Evolutionary conservation across 805 yeast genomes (phyloP), one percentile per base, ranked within the genome.

Genomic region (Barnettozyma californica): DNA sequence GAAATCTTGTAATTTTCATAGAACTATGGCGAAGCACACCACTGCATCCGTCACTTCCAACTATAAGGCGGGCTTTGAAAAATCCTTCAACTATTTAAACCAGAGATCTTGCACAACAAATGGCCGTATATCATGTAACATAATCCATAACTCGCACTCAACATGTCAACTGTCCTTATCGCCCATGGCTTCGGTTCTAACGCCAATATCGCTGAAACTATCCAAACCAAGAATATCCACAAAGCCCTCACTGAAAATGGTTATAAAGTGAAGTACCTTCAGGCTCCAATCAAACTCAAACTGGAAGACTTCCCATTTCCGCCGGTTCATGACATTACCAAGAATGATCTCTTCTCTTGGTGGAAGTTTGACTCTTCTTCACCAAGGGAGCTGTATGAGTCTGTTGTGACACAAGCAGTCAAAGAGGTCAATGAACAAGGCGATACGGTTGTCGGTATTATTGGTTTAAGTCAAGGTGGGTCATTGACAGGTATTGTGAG

Each of bases 381-480:
- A 10, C 20, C 31, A n/a, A n/a, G 14, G 20, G 21, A 26, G 4
- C n/a, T 40, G 25, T 25, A n/a, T 16, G 43, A 40, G 34, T n/a
- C 31, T 5, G 43, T 40, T 16, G 34, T 40, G 20, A 14, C 10
- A 14, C 19, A 26, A 13, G 43, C 34, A 4, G 31, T 8, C 18
- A 40, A 10, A n/a, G 29, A 40, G 23, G 31, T 18, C 20, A 23
- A 21, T 6, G 50, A 50, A 14, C 38, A 19, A 18, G 38, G 38
- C 38, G 41, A 37, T 4, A 33, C 42, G 5, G 45, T 48, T 16
- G 46, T 48, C n/a, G 52, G 54, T 9, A 21, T 51, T 18, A 33
- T 51, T 11, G 54, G 54, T 1, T 7, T 51, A 6, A 44, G 49
- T 14, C 54, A 51, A 25, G 53, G 51, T 14, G 53, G 39, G 2